Conservation (phyloP, 2,329 filamentous ascomycete genomes). For the Tolypocladium tropicale region DNA sequence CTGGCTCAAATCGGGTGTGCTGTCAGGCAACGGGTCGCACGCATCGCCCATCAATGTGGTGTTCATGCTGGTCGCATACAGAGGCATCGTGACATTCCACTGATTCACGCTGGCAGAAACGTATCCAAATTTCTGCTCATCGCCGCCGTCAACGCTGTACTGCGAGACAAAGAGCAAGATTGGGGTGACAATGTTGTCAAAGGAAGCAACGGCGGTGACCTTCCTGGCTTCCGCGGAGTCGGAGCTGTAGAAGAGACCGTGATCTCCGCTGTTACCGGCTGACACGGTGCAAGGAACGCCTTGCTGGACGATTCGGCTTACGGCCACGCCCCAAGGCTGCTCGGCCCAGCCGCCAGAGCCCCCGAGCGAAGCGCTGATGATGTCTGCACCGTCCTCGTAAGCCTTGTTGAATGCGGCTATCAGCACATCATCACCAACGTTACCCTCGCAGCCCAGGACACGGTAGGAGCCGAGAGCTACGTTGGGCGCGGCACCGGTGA, state of each 20-base stretch:
- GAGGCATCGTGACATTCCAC: slow-evolving; percentile 35
- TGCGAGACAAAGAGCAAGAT: slow-evolving; percentile 28
- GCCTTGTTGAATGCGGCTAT: slow-evolving; percentile 22
- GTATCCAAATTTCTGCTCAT: slow-evolving; percentile 1
- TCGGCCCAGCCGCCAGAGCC: slow-evolving; percentile 40
- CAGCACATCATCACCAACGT: slow-evolving; percentile 20
- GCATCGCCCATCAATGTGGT: slow-evolving; percentile 35
- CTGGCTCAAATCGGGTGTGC: slow-evolving; percentile 46
- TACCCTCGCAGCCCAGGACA: slow-evolving; percentile 22
- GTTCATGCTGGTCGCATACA: slow-evolving; percentile 41
- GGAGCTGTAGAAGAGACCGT: slow-evolving; percentile 38
- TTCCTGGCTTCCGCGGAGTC: slow-evolving; percentile 35
- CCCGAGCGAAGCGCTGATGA: slow-evolving; percentile 47
- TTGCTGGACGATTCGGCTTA: slow-evolving; percentile 41
- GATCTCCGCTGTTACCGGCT: slow-evolving; percentile 37
- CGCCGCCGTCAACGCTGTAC: slow-evolving; percentile 27
- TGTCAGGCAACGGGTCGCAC: slow-evolving; percentile 35
- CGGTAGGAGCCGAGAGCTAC: slow-evolving; percentile 28
- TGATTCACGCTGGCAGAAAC: slow-evolving; percentile 10
- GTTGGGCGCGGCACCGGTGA: slow-evolving; percentile 28
- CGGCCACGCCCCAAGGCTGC: slow-evolving; percentile 37
- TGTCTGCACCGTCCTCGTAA: slow-evolving; percentile 18
- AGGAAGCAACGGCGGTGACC: slow-evolving; percentile 38
- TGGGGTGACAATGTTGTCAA: slow-evolving; percentile 35
- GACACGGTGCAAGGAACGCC: slow-evolving; percentile 43